phyloP scores from a whole-genome alignment of 2,329 filamentous ascomycete genomes.

The Alternaria novae-zelandiae region DNA sequence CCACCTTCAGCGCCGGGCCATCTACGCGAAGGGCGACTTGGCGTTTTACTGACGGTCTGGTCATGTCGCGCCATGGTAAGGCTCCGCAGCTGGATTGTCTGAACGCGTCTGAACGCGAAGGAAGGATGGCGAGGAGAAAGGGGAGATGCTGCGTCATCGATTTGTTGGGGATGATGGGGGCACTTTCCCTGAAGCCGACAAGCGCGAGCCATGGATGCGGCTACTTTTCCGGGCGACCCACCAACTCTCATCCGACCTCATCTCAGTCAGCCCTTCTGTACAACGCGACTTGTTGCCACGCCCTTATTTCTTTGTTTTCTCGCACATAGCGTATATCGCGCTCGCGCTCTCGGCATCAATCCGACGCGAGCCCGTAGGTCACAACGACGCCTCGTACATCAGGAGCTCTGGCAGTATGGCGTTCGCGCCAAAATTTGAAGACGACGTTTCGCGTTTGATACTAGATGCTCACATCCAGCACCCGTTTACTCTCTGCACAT shows the following conservation, averaged over 20 bases:
- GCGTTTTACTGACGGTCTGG: not conserved
- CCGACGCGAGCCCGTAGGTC: not conserved
- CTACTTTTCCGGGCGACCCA: not conserved
- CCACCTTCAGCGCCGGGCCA: constrained; percentile 1
- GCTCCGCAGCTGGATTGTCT: not conserved
- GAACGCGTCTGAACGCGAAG: not conserved
- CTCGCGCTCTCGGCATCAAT: not conserved
- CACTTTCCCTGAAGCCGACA: not conserved
- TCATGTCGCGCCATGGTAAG: not conserved
- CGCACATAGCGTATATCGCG: not conserved
- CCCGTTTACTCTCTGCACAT: not conserved
- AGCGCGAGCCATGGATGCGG: not conserved
- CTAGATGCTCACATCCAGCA: not conserved
- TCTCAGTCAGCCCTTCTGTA: not conserved
- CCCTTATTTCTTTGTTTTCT: not conserved
- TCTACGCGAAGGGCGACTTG: not conserved
- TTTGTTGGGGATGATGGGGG: not conserved
- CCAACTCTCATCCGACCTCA: constrained; percentile 2
- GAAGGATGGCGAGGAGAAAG: not conserved
- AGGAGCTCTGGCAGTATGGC: not conserved
- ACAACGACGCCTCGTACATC: not conserved
- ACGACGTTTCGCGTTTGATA: not conserved
- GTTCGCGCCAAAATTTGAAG: not conserved
- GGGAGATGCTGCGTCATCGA: constrained; percentile 8
- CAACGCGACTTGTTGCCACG: not conserved